A percentile compares a stretch with the other conserved stretches of the same genome.
Conservation (phyloP, 495 filamentous ascomycete species). For the Ascobolus immersus region DNA sequence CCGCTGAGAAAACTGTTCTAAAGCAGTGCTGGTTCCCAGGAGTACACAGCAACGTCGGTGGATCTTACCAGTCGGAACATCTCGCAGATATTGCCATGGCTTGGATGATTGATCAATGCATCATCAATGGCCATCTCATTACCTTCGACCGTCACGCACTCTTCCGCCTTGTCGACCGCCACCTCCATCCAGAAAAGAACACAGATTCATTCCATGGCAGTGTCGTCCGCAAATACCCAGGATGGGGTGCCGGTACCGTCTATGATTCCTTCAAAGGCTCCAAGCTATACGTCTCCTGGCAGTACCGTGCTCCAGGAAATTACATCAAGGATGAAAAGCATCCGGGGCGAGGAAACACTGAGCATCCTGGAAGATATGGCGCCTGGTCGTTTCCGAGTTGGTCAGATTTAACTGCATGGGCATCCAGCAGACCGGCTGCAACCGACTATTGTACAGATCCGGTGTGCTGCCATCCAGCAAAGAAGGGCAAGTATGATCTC, state of each 20-base stretch:
- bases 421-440: no score
- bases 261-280: neutral
- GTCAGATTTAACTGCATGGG: neutral
- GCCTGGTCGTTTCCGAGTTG: no score
- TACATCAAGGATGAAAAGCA: neutral
- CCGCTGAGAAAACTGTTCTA: neutral
- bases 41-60: slow-evolving; percentile 27
- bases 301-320: neutral
- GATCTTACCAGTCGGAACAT: slow-evolving; percentile 20
- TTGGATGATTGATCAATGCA: slow-evolving; percentile 22
- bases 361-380: no score
- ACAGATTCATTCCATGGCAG: neutral
- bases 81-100: slow-evolving; percentile 21
- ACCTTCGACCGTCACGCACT: neutral
- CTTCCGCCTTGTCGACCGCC: neutral
- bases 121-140: neutral
- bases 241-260: neutral
- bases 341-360: neutral
- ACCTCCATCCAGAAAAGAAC: neutral
- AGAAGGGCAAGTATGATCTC: neutral
- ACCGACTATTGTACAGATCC: no score
- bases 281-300: neutral
- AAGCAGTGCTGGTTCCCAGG: slow-evolving; percentile 32
- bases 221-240: neutral
- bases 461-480: no score